Evolutionary conservation across 1,139 yeast species (phyloP).

Genomic region (Candida dubliniensis): DNA sequence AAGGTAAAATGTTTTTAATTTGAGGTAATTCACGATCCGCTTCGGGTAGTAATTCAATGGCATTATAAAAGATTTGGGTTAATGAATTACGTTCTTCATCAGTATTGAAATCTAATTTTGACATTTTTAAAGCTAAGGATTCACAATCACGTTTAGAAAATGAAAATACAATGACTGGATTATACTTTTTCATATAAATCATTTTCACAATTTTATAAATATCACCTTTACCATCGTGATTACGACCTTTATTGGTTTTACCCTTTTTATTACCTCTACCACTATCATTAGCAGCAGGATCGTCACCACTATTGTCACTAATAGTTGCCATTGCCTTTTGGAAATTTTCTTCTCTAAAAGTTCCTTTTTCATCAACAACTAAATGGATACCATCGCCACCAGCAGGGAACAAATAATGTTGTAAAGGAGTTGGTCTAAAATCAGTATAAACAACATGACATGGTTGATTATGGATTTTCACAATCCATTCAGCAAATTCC

Average conservation of each 20-base stretch:
- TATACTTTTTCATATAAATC: conserved; percentile 94
- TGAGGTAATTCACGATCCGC: conserved; percentile 92
- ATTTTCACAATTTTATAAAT: conserved; percentile 95
- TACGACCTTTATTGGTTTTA: conserved; percentile 87
- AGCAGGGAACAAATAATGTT: conserved; percentile 94
- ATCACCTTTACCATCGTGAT: conserved; percentile 81
- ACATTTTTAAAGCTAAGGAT: conserved; percentile 88
- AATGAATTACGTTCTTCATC: conserved; percentile 91
- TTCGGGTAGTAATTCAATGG: conserved; percentile 83
- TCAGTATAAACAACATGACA: conserved; percentile 98
- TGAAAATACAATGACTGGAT: conserved; percentile 97
- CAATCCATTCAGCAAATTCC: conserved; percentile 99
- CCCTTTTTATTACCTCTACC: conserved; percentile 68
- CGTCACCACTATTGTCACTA: conserved; percentile 80
- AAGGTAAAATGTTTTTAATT: conserved; percentile 84
- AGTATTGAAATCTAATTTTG: conserved; percentile 87
- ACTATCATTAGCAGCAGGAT: conserved; percentile 59
- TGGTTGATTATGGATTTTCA: conserved; percentile 91
- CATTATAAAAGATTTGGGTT: conserved; percentile 84
- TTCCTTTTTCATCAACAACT: conserved; percentile 96
- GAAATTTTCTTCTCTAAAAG: conserved; percentile 94
- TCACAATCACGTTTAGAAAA: conserved; percentile 97
- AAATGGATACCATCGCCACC: conserved; percentile 97
- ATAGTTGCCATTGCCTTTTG: conserved; percentile 98
- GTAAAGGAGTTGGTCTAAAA: conserved; percentile 97